Base-by-base conservation (phyloP, 768 basidiomycete species). In the Coprinopsis marcescibilis region DNA sequence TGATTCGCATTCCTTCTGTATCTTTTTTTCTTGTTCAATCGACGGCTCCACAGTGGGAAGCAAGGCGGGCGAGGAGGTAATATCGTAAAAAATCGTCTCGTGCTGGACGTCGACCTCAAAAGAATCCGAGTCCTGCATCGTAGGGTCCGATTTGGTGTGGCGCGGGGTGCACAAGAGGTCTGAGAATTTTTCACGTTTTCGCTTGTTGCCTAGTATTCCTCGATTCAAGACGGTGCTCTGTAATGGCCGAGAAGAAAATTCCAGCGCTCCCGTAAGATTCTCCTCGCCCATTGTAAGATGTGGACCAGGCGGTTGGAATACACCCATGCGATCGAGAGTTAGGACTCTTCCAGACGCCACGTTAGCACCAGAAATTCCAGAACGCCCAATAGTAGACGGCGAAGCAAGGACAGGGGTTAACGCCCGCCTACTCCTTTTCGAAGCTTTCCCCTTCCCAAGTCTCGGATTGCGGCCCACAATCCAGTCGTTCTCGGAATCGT, bases 121-220 rank as follows among this genome's bases (percentile, higher is more conserved):
- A 30, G 73, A 74, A 44, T 64, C 69, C n/a, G n/a, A n/a, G 23
- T 73, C 67, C 51, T 73, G 68, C 26, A 65, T 58, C 19, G 66
- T 69, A 13, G 61, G 59, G 39, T 60, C 39, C n/a, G 79, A 80
- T 47, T 65, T 67, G 24, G 65, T 67, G 48, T 72, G 67, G 51
- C 71, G 71, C 13, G 69, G 52, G 13, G 73, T 64, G 3, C 71
- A 72, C 15, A 77, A 59, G 50, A 49, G 49, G 11, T 52, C 54
- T 10, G 46, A 42, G 21, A 36, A 46, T 30, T 60, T 52, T 32
- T 59, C 58, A 26, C 67, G 59, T 51, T 67, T 69, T 27, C 65
- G 62, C 48, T 64, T 59, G 4, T 21, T 25, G 14, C 8, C 44
- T 14, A 24, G 15, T 3, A 8, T 12, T 19, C 13, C 38, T 6